These are phyloP conservation scores for Dipteronia dyeriana DNA, from an alignment of 345 rosid species.

Conservation along the genomic window DNA sequence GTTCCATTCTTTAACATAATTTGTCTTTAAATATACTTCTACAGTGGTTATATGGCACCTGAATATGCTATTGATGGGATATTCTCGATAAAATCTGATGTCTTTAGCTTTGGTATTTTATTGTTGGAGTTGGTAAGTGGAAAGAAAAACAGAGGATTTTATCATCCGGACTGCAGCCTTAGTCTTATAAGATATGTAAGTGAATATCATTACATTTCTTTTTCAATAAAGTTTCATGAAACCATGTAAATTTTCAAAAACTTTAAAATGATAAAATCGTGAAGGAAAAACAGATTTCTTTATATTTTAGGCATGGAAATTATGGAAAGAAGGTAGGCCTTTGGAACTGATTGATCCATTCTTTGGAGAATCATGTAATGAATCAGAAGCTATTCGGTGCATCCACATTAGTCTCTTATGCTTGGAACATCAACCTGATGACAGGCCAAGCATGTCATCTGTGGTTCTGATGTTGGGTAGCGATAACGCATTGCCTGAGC, in stretches of 20 bases:
- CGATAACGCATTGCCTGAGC: conserved; percentile 36
- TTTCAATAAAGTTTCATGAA: not conserved
- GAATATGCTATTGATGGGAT: conserved; percentile 42
- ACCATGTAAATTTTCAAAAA: too few relatives aligned
- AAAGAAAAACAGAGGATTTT: conserved; percentile 35
- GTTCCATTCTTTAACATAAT: not conserved
- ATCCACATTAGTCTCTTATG: conserved; percentile 48
- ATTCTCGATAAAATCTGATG: conserved; percentile 46
- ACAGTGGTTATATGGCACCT: conserved; percentile 46
- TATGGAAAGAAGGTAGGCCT: conserved; percentile 34
- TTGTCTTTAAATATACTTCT: not conserved
- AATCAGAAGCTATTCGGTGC: conserved; percentile 32
- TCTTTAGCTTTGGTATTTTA: conserved; percentile 42
- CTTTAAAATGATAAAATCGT: too few relatives aligned
- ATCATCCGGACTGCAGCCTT: conserved; percentile 21
- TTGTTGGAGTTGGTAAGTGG: conserved; percentile 42
- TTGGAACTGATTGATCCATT: conserved; percentile 26
- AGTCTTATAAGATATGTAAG: conserved; percentile 35
- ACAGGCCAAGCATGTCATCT: conserved; percentile 44
- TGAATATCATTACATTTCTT: not conserved
- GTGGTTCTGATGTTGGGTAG: conserved; percentile 51
- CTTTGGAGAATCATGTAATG: not conserved
- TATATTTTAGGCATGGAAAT: conserved; percentile 40
- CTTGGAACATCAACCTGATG: conserved; percentile 41
- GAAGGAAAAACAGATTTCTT: not conserved